Base-by-base conservation (phyloP, 441 rosid genomes). In the Erysimum pusillum region DNA sequence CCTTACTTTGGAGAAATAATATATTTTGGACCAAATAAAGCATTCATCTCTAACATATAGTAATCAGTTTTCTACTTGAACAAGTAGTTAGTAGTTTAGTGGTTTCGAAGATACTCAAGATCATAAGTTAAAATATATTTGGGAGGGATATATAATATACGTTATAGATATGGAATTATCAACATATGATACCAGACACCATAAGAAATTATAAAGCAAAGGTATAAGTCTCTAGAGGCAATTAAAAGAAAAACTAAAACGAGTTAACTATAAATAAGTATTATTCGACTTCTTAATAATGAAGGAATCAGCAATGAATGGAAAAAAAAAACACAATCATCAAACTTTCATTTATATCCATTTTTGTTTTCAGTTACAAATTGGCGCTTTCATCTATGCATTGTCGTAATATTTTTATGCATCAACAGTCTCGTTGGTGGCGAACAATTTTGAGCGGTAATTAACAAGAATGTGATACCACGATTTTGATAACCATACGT, bases 351-450 rank as follows among this genome's bases (percentile, higher is more conserved):
- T 54, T 54, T 13, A 54, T 54, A 28, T 54, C 11, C 18, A 28
- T 2, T 54, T 54, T 28, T 54, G 35, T 53, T 53, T 25, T 32
- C 15, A 53, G 13, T 12, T 53, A 25, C 59, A 15, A 25, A 11
- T 25, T 53, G 17, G 59, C 6, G 9, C 35, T 25, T 13, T 28
- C 35, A 28, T 28, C 15, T 2, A 2, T 18, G 3, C 31, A 9
- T 31, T 54, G 2, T 25, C 31, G 9, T 54, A 28, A 28, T 4
- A 22, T 53, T 22, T 11, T 2, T 22, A 53, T 11, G 58, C 34
- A 53, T 46, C 22, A 46, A 49, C 54, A 48, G 34, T 66, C 32
- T 66, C 31, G 52, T 32, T 32, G 51, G 51, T n/a, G 62, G 39
- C 59, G 17, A 54, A 42, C 32, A 52, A 13, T 36, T 52, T 39